A percentile compares a stretch with the other conserved stretches of the same genome.
Evolutionary conservation across 768 basidiomycete species (phyloP).

Genomic region (Tricholoma sp.): DNA sequence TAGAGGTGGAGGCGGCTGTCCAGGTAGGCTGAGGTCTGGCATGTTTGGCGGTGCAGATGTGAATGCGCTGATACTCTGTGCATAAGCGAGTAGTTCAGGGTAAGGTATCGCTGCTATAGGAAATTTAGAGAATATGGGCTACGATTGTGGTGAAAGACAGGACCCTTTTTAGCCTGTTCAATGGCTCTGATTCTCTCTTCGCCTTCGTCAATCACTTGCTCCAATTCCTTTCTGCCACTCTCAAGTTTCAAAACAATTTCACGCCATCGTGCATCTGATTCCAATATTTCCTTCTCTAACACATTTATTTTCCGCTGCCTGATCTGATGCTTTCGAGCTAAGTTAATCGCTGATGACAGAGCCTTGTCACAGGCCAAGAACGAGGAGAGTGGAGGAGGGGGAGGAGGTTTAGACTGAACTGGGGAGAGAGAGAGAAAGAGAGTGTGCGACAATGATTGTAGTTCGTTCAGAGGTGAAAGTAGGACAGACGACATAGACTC

Average conservation of each 20-base stretch:
- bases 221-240: constrained; percentile 61
- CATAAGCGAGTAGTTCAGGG: constrained; percentile 78
- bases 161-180: constrained; percentile 67
- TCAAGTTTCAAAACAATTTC: constrained; percentile 62
- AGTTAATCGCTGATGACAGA: constrained; percentile 59
- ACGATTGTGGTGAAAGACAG: constrained; percentile 8
- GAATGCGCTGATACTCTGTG: constrained; percentile 79
- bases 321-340: constrained; percentile 67
- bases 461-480: constrained; percentile 53
- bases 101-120: constrained; percentile 69
- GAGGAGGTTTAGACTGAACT: constrained; percentile 55
- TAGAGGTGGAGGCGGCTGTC: constrained; percentile 68
- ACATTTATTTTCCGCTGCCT: constrained; percentile 71
- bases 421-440: constrained; percentile 75
- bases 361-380: constrained; percentile 61
- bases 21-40: constrained; percentile 66
- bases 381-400: constrained; percentile 50
- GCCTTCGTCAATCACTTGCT: constrained; percentile 69
- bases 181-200: constrained; percentile 67
- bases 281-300: constrained; percentile 65
- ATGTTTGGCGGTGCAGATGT: constrained; percentile 87
- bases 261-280: constrained; percentile 62
- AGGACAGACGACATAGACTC: constrained; percentile 59
- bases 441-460: constrained; percentile 59
- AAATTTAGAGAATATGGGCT: not conserved